A percentile compares a stretch with the other conserved stretches of the same genome.
phyloP scores from a whole-genome alignment of 2,329 filamentous ascomycete genomes.

The Colletotrichum magnum region DNA sequence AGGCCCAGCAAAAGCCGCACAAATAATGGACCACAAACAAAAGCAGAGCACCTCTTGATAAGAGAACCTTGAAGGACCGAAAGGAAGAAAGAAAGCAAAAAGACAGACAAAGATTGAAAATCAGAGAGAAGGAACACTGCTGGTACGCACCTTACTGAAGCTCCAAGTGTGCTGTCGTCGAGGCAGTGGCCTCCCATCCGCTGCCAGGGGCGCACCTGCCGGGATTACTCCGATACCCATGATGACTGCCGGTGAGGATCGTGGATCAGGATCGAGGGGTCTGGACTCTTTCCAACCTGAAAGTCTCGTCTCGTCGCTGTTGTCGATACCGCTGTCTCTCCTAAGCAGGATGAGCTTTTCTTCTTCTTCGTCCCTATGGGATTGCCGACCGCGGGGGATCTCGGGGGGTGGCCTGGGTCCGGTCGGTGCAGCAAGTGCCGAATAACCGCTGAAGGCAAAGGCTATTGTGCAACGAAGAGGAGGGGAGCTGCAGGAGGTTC shows the following conservation, averaged over 20 bases:
- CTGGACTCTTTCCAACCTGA: not conserved
- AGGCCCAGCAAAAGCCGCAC: not conserved
- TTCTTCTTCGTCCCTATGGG: not conserved
- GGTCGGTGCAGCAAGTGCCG: constrained; percentile 35
- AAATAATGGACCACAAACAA: not conserved
- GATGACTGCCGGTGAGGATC: not conserved
- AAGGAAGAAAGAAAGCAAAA: not conserved
- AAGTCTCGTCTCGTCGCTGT: not conserved
- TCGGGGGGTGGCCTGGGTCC: constrained; percentile 16
- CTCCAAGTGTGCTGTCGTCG: constrained; percentile 56
- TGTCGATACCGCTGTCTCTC: not conserved
- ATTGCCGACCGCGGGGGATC: constrained; percentile 32
- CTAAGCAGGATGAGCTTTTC: constrained; percentile 4
- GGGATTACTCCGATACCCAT: constrained; percentile 41
- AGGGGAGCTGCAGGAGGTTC: not conserved
- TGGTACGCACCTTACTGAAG: constrained; percentile 55
- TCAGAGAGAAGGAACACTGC: not conserved
- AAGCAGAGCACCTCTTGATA: not conserved
- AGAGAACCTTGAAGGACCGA: not conserved
- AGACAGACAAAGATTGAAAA: too few species aligned
- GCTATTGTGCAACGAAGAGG: constrained; percentile 10
- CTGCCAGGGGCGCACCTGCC: constrained; percentile 30
- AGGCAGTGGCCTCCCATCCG: constrained; percentile 40
- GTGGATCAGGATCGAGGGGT: not conserved
- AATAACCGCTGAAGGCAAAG: constrained; percentile 26